Evolutionary conservation across 495 filamentous ascomycete species (phyloP).

Genomic region (Hyaloscypha bicolor): DNA sequence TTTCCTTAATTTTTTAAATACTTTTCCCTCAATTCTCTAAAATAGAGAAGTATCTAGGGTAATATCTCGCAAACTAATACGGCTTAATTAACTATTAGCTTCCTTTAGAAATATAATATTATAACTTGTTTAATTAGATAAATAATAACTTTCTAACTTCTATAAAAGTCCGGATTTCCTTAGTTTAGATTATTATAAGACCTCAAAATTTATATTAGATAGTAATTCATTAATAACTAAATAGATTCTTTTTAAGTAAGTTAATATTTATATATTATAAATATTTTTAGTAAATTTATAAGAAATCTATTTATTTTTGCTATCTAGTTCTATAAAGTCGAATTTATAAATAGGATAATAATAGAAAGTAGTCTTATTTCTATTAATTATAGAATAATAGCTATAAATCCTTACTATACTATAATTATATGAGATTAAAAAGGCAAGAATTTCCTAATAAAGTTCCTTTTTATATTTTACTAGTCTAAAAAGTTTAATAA

Average conservation of each 20-base stretch:
- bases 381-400: conserved; percentile 39
- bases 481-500: too few relatives aligned
- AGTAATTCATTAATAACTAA: conserved; percentile 33
- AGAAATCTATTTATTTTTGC: conserved; percentile 21
- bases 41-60: conserved; percentile 20
- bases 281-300: conserved; percentile 3
- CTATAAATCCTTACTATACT: conserved; percentile 47
- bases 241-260: too few relatives aligned
- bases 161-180: conserved; percentile 26
- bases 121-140: conserved; percentile 19
- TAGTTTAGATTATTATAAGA: conserved; percentile 1
- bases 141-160: conserved; percentile 20
- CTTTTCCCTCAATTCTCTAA: conserved; percentile 15
- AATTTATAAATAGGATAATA: conserved; percentile 31
- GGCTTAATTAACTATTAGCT: conserved; percentile 27
- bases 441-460: too few relatives aligned
- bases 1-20: conserved; percentile 6
- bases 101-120: conserved; percentile 21
- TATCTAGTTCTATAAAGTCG: conserved; percentile 14
- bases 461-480: too few relatives aligned
- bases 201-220: conserved; percentile 19
- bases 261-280: too few relatives aligned
- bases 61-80: conserved; percentile 26
- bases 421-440: conserved; percentile 25
- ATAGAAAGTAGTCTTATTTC: conserved; percentile 38